Conservation (phyloP, 306 rosid species). For the Nissolia schottii region DNA sequence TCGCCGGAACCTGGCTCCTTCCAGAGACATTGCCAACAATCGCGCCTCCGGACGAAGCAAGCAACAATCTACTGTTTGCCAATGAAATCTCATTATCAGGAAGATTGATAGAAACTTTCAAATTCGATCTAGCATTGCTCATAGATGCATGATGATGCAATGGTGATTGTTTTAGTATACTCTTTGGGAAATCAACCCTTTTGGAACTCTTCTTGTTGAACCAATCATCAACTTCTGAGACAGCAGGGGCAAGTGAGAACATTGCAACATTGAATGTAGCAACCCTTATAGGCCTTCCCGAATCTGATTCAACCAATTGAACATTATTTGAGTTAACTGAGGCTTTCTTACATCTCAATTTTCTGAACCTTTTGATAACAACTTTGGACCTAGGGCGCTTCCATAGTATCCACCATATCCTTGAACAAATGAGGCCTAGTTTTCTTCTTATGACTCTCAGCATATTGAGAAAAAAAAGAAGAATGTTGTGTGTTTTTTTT, state of each 20-base stretch:
- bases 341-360: conserved; percentile 38
- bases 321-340: conserved; percentile 31
- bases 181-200: conserved; percentile 47
- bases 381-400: conserved; percentile 65
- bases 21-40: conserved; percentile 28
- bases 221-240: conserved; percentile 47
- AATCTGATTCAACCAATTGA: conserved; percentile 26
- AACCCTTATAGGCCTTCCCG: conserved; percentile 55
- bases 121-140: conserved; percentile 43
- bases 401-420: conserved; percentile 59
- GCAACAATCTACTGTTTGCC: conserved; percentile 55
- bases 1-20: conserved; percentile 57
- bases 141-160: conserved; percentile 34
- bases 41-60: conserved; percentile 33
- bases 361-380: conserved; percentile 70
- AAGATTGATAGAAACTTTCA: conserved; percentile 78
- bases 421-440: conserved; percentile 48
- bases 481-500: not conserved
- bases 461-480: conserved; percentile 37
- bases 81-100: conserved; percentile 82
- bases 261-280: conserved; percentile 90
- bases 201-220: conserved; percentile 14
- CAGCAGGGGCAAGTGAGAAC: conserved; percentile 89
- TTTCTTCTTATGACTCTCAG: conserved; percentile 51
- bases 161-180: conserved; percentile 83